Conservation (phyloP, 306 rosid species). For the Quercus robur region DNA sequence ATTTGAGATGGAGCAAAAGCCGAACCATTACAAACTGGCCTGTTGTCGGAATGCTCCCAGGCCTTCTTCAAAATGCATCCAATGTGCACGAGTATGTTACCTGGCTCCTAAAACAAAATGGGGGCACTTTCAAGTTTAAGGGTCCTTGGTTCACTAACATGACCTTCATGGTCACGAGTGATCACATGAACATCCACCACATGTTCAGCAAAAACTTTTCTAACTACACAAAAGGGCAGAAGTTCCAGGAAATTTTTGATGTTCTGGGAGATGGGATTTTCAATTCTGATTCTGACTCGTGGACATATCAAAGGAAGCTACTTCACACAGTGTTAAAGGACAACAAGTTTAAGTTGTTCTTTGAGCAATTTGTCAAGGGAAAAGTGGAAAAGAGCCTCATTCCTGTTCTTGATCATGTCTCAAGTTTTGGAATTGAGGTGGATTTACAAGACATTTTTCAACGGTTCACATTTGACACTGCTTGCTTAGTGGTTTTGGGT, state of each 20-base stretch:
- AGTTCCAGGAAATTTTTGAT: conserved; percentile 18
- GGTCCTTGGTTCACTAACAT: conserved; percentile 36
- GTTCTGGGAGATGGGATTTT: conserved; percentile 35
- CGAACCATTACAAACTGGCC: conserved; percentile 26
- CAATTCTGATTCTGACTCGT: conserved; percentile 19
- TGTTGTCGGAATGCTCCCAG: conserved; percentile 42
- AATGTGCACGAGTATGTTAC: conserved; percentile 14
- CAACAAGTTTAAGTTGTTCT: background rate
- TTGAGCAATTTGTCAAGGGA: background rate
- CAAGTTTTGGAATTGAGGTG: background rate
- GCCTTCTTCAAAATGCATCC: background rate
- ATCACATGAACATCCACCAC: conserved; percentile 35
- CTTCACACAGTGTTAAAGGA: background rate
- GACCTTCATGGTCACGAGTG: conserved; percentile 15
- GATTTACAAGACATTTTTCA: conserved; percentile 29
- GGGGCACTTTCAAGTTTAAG: conserved; percentile 16
- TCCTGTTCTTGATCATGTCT: conserved; percentile 16
- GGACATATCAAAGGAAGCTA: conserved; percentile 28
- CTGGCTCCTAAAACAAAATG: background rate
- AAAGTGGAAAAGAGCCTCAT: conserved; percentile 16
- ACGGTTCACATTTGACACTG: conserved; percentile 15
- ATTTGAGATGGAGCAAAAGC: background rate
- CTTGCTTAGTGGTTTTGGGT: conserved; percentile 20
- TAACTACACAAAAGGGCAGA: conserved; percentile 13
- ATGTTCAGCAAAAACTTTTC: background rate